phyloP scores from a whole-genome alignment of 768 basidiomycete genomes.

The Panellus pusillus region DNA sequence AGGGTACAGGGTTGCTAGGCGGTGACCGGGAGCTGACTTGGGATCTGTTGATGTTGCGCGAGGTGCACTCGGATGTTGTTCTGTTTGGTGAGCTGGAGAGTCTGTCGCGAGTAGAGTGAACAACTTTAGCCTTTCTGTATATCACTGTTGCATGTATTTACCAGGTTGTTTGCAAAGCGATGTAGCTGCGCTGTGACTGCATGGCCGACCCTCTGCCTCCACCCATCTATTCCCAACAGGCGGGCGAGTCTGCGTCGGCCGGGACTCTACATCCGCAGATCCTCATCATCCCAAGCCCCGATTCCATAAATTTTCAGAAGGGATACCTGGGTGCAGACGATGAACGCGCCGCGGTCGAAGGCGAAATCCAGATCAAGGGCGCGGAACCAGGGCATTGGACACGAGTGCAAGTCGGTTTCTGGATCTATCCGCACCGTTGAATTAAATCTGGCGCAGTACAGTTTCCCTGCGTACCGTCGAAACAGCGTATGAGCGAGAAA shows the following conservation, averaged over 20 bases:
- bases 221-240: slow-evolving; percentile 60
- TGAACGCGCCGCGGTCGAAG: slow-evolving; percentile 81
- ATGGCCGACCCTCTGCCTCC: slow-evolving; percentile 54
- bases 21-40: slow-evolving; percentile 70
- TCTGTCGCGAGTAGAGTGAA: slow-evolving; percentile 64
- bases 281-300: slow-evolving; percentile 68
- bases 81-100: slow-evolving; percentile 83
- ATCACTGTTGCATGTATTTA: slow-evolving; percentile 21
- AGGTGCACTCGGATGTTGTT: slow-evolving; percentile 59
- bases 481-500: slow-evolving; percentile 55
- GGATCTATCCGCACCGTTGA: slow-evolving; percentile 10
- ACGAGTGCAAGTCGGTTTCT: slow-evolving; percentile 60
- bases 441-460: slow-evolving; percentile 42
- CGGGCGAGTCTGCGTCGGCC: slow-evolving; percentile 24
- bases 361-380: slow-evolving; percentile 84
- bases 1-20: slow-evolving; percentile 73
- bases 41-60: slow-evolving; percentile 70
- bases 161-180: background rate
- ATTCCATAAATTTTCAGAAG: slow-evolving; percentile 78
- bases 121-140: slow-evolving; percentile 12
- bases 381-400: slow-evolving; percentile 56
- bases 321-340: slow-evolving; percentile 84
- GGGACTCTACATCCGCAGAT: slow-evolving; percentile 54
- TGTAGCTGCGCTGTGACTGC: slow-evolving; percentile 2
- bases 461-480: slow-evolving; percentile 69